phyloP scores from a whole-genome alignment of 768 basidiomycete genomes.

The Russula ochroleuca region DNA sequence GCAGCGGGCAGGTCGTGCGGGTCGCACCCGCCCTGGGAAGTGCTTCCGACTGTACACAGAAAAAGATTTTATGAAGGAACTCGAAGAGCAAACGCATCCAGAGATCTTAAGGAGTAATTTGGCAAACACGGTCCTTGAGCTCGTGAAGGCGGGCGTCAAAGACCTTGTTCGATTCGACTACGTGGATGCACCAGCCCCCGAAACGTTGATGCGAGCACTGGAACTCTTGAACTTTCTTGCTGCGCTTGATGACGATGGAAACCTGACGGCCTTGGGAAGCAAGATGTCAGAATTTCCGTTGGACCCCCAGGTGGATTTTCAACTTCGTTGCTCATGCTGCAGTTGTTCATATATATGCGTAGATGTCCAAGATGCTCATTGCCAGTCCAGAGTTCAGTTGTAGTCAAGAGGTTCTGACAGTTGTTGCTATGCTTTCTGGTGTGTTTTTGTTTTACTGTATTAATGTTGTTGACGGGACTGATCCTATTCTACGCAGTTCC shows the following conservation, averaged over 20 bases:
- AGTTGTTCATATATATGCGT: neutral
- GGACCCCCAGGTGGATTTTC: conserved; percentile 77
- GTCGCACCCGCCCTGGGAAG: conserved; percentile 93
- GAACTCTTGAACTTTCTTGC: conserved; percentile 90
- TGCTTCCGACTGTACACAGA: conserved; percentile 97
- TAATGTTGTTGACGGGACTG: neutral
- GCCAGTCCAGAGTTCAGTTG: conserved; percentile 93
- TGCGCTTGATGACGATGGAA: conserved; percentile 91
- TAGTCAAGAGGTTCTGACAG: conserved; percentile 91
- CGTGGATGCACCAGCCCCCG: conserved; percentile 90
- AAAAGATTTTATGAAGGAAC: conserved; percentile 91
- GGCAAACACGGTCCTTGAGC: conserved; percentile 87
- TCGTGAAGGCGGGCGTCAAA: conserved; percentile 93
- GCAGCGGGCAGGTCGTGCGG: conserved; percentile 94
- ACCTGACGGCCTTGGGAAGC: conserved; percentile 76
- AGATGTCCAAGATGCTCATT: conserved; percentile 93
- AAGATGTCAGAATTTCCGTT: conserved; percentile 99
- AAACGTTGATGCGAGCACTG: conserved; percentile 94
- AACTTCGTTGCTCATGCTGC: neutral
- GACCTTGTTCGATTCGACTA: conserved; percentile 88
- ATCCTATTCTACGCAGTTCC: conserved; percentile 53
- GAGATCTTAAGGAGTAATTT: conserved; percentile 93
- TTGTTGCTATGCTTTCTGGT: conserved; percentile 97
- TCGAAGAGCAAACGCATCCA: conserved; percentile 96
- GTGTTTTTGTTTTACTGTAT: conserved; percentile 26